A percentile compares a stretch with the other conserved stretches of the same genome.
phyloP scores from a whole-genome alignment of 805 yeast species.

The Ogataea haglerorum region DNA sequence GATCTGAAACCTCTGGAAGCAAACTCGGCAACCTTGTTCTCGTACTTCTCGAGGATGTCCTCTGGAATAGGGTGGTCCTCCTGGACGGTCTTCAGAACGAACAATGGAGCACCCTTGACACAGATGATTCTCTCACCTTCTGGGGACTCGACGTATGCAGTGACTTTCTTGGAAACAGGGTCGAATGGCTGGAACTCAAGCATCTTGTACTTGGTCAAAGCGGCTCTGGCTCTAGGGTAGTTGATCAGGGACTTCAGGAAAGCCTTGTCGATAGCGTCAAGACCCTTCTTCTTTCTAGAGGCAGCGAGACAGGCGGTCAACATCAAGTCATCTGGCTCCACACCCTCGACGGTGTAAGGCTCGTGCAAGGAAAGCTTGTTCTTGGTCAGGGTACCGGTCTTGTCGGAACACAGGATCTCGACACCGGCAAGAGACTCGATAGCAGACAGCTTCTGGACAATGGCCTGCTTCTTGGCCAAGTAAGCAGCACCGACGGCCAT shows the following conservation, averaged over 20 bases:
- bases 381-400: conserved; percentile 97
- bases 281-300: conserved; percentile 96
- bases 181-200: conserved; percentile 96
- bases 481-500: conserved; percentile 99
- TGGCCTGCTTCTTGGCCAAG: conserved; percentile 95
- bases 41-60: conserved; percentile 89
- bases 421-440: conserved; percentile 97
- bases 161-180: conserved; percentile 96
- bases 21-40: conserved; percentile 95
- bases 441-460: conserved; percentile 94
- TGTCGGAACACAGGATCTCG: conserved; percentile 95
- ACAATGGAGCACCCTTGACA: conserved; percentile 98
- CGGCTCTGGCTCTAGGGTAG: conserved; percentile 91
- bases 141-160: conserved; percentile 93
- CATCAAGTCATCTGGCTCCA: conserved; percentile 93
- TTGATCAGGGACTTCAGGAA: conserved; percentile 83
- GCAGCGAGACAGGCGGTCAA: conserved; percentile 97
- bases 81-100: conserved; percentile 94
- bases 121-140: conserved; percentile 92
- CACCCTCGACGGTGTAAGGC: conserved; percentile 98
- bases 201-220: conserved; percentile 91
- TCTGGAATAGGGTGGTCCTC: conserved; percentile 96
- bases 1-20: conserved; percentile 99
- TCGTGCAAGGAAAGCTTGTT: conserved; percentile 93
- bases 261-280: conserved; percentile 96